phyloP scores from a whole-genome alignment of 345 rosid genomes.

The Eucalyptus cloeziana region DNA sequence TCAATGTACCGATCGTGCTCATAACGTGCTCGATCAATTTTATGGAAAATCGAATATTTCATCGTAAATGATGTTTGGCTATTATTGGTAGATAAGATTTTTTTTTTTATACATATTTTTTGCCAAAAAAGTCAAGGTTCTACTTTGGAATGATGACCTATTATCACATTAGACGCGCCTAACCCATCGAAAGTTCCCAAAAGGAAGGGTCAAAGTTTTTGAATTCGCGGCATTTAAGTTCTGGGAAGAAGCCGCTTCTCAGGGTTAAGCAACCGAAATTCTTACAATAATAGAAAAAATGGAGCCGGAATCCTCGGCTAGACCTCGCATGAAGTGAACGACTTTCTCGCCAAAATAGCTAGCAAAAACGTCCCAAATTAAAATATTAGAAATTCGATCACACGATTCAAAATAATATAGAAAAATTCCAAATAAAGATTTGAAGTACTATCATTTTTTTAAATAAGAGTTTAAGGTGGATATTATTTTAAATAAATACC shows the following conservation, averaged over 20 bases:
- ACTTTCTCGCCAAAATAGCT: neutral
- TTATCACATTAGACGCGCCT: neutral
- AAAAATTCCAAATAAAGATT: no score
- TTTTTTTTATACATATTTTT: neutral
- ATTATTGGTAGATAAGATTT: neutral
- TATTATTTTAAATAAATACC: no score
- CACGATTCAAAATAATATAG: neutral
- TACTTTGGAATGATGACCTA: neutral
- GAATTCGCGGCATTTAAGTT: neutral
- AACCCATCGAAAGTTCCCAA: neutral
- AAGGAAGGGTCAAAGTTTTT: neutral
- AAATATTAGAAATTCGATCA: neutral
- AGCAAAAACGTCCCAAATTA: neutral
- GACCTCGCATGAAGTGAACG: neutral
- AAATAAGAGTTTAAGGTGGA: accelerated
- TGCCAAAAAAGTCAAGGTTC: neutral
- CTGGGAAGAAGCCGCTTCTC: neutral
- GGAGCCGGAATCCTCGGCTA: neutral
- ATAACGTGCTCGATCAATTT: neutral
- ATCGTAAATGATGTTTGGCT: neutral
- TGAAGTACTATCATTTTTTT: no score
- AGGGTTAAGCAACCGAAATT: neutral
- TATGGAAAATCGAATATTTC: no score
- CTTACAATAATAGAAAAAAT: neutral
- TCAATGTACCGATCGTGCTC: accelerated